phyloP scores from a whole-genome alignment of 345 rosid species.

The Bretschneidera sinensis region DNA sequence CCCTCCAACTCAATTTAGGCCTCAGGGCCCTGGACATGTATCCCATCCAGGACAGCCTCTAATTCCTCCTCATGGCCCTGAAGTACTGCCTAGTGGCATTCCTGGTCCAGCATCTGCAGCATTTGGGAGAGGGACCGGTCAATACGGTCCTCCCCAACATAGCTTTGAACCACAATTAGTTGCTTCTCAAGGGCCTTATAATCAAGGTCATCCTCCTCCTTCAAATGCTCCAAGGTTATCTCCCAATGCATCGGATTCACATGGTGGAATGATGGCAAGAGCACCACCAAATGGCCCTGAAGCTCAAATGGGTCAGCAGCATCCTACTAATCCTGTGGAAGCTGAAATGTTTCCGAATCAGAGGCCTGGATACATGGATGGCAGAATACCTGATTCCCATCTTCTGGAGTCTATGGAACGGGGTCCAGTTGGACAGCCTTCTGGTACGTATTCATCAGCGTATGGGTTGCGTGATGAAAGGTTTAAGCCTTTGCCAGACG shows the following conservation, averaged over 20 bases:
- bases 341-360: neutral
- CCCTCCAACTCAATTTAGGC: conserved; percentile 32
- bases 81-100: conserved; percentile 22
- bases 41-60: conserved; percentile 16
- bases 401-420: conserved; percentile 3
- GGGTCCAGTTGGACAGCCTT: conserved; percentile 24
- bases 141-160: conserved; percentile 23
- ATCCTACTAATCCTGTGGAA: conserved; percentile 18
- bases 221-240: conserved; percentile 14
- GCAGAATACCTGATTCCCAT: conserved; percentile 24
- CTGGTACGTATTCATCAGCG: conserved; percentile 19
- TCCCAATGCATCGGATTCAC: conserved; percentile 28
- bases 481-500: conserved; percentile 34
- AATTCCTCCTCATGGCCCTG: conserved; percentile 30
- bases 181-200: conserved; percentile 24
- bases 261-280: conserved; percentile 16
- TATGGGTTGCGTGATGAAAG: conserved; percentile 27
- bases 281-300: conserved; percentile 25
- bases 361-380: conserved; percentile 20
- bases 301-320: conserved; percentile 18
- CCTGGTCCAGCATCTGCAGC: conserved; percentile 23
- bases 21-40: conserved; percentile 30
- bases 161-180: neutral
- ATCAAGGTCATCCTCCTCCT: conserved; percentile 21
- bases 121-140: conserved; percentile 35